Percentiles rank a stretch among this genome's conserved stretches.
Conservation (phyloP, 2,329 filamentous ascomycete species). For the Arthrobotrys sinensis region DNA sequence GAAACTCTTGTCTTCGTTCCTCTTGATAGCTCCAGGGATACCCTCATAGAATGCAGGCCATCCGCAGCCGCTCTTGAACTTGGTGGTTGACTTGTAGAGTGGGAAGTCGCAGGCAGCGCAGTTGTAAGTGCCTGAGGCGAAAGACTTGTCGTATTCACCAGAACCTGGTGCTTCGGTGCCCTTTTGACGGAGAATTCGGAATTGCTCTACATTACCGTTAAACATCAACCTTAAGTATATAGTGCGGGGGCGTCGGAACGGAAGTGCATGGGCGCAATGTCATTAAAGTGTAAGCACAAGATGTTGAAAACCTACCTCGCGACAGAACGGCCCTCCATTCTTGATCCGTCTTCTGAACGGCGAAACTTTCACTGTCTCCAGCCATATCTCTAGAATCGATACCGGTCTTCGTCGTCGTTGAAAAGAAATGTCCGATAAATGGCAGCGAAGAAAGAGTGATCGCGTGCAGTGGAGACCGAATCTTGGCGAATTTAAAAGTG, state of each 20-base stretch:
- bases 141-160: constrained; percentile 90
- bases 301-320: constrained; percentile 71
- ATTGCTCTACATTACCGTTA: constrained; percentile 79
- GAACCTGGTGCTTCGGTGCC: constrained; percentile 87
- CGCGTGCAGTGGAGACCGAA: constrained; percentile 42
- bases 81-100: constrained; percentile 92
- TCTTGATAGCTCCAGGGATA: constrained; percentile 88
- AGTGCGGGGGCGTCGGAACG: constrained; percentile 66
- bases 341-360: constrained; percentile 83
- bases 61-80: constrained; percentile 96
- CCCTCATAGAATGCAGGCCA: constrained; percentile 99
- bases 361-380: constrained; percentile 77
- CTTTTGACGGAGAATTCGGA: constrained; percentile 90
- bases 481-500: constrained; percentile 38
- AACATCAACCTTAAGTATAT: constrained; percentile 61
- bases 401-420: constrained; percentile 31
- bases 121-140: constrained; percentile 83
- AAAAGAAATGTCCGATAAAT: constrained; percentile 50
- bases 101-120: constrained; percentile 90
- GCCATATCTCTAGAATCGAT: constrained; percentile 68
- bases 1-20: constrained; percentile 81
- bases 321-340: constrained; percentile 92
- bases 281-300: constrained; percentile 4
- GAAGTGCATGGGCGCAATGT: not conserved
- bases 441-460: constrained; percentile 43